phyloP scores from a whole-genome alignment of 257 asterid genomes.

The Thymus quinquecostatus region DNA sequence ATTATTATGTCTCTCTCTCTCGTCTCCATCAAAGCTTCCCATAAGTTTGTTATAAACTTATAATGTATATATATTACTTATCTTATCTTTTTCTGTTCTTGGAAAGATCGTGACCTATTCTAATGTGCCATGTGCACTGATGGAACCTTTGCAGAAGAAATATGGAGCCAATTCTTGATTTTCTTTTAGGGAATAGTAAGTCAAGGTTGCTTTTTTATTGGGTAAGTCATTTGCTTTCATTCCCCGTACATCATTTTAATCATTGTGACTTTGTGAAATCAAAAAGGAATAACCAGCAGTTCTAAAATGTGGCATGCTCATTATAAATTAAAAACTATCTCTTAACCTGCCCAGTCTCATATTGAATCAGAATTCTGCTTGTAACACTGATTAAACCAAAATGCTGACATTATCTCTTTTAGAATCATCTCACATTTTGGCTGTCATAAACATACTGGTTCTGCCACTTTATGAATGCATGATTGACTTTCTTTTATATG shows the following conservation, averaged over 20 bases:
- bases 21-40: conserved; percentile 7
- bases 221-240: conserved; percentile 51
- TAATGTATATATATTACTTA: background rate
- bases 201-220: conserved; percentile 68
- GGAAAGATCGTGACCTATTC: conserved; percentile 17
- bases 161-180: conserved; percentile 65
- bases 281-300: background rate
- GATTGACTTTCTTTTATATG: background rate
- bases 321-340: background rate
- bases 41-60: background rate
- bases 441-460: background rate
- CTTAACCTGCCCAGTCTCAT: background rate
- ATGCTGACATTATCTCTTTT: too few relatives aligned
- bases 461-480: conserved; percentile 10
- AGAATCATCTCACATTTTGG: background rate
- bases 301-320: background rate
- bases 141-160: conserved; percentile 65
- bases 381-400: too few relatives aligned
- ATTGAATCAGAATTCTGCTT: too few relatives aligned
- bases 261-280: background rate
- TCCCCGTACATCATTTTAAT: background rate
- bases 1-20: conserved; percentile 30
- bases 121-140: conserved; percentile 21
- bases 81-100: background rate
- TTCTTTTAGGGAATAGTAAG: conserved; percentile 63